Percentiles rank a stretch among this genome's conserved stretches.
Conservation (phyloP, 2,329 filamentous ascomycete genomes). For the Thielaviopsis ethacetica region DNA sequence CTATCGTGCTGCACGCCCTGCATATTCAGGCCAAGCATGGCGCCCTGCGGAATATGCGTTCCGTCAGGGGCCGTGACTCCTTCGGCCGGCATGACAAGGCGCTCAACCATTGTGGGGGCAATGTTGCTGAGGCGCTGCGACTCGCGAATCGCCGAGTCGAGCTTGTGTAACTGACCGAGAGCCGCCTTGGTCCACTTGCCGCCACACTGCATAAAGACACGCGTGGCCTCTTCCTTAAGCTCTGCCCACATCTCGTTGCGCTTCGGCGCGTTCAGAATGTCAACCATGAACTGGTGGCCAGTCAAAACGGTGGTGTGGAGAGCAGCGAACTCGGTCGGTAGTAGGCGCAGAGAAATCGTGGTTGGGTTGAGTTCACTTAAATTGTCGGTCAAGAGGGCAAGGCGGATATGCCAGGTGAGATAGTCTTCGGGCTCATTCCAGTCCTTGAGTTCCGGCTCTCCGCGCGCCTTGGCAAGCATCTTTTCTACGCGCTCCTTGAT, state of each 20-base stretch:
- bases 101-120: constrained; percentile 27
- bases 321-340: constrained; percentile 41
- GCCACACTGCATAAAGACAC: constrained; percentile 17
- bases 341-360: constrained; percentile 32
- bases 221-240: constrained; percentile 27
- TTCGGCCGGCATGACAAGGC: constrained; percentile 26
- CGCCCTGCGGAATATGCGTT: constrained; percentile 27
- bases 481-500: constrained; percentile 32
- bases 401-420: constrained; percentile 39
- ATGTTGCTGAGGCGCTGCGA: constrained; percentile 34
- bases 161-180: constrained; percentile 26
- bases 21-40: constrained; percentile 27
- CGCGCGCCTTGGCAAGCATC: constrained; percentile 25
- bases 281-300: constrained; percentile 28
- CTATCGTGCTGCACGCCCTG: constrained; percentile 30
- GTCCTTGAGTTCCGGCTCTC: constrained; percentile 24
- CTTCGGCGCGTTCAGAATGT: constrained; percentile 26
- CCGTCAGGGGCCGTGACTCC: constrained; percentile 25
- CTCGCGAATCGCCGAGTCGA: constrained; percentile 37
- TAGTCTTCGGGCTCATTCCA: constrained; percentile 37
- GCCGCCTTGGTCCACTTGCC: constrained; percentile 28
- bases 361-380: constrained; percentile 27
- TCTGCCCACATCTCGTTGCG: constrained; percentile 20
- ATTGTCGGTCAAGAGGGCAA: constrained; percentile 29
- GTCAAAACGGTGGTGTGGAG: constrained; percentile 42